A percentile compares a stretch with the other conserved stretches of the same genome.
Conservation (phyloP, 805 yeast species). For the Komagataella phaffii region DNA sequence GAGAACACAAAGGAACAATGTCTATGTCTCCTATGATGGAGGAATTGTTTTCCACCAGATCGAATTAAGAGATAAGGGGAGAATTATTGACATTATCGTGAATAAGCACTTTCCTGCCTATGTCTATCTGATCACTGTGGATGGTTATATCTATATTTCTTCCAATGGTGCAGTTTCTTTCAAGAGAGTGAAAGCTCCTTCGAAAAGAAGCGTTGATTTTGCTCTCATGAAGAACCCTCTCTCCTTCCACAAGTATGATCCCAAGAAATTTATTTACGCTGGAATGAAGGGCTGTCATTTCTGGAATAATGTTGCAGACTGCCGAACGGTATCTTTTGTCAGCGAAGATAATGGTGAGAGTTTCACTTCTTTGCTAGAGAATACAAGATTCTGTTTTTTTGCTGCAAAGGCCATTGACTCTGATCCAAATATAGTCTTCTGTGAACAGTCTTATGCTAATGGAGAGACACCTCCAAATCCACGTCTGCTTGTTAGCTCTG, state of each 20-base stretch:
- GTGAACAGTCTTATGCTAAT: conserved; percentile 33
- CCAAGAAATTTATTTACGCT: conserved; percentile 52
- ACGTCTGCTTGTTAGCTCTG: conserved; percentile 30
- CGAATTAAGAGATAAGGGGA: conserved; percentile 16
- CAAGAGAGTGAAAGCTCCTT: conserved; percentile 32
- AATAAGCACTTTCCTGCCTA: conserved; percentile 54
- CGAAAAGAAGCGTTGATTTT: conserved; percentile 20
- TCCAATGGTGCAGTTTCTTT: conserved; percentile 56
- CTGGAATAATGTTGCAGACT: conserved; percentile 23
- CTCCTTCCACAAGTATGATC: conserved; percentile 46
- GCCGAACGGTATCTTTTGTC: conserved; percentile 44
- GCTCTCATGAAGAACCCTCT: conserved; percentile 24
- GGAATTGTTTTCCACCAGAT: conserved; percentile 33
- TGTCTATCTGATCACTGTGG: conserved; percentile 37
- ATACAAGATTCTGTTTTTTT: conserved; percentile 52
- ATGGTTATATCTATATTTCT: conserved; percentile 43
- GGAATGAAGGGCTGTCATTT: conserved; percentile 46
- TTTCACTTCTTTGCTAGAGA: conserved; percentile 40
- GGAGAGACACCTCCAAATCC: conserved; percentile 4
- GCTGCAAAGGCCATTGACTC: conserved; percentile 38
- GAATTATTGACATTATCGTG: conserved; percentile 38
- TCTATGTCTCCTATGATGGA: conserved; percentile 61
- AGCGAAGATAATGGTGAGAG: conserved; percentile 57
- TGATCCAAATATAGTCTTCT: conserved; percentile 44
- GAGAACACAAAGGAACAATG: conserved; percentile 34